Base-by-base conservation (phyloP, 1,284 basidiomycete species). In the Pseudozyma thailandica region DNA sequence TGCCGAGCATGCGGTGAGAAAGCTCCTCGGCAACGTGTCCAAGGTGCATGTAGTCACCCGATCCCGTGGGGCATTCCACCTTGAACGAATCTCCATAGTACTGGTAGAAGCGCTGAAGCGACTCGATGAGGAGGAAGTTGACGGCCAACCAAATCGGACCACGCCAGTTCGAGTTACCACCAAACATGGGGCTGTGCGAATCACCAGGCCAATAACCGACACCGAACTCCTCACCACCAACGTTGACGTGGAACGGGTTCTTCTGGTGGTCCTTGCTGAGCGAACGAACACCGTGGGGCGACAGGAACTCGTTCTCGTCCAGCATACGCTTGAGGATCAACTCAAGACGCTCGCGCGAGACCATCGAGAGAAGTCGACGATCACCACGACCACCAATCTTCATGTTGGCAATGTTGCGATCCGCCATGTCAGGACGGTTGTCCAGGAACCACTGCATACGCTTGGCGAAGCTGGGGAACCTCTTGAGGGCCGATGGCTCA, bases 131-230 rank as follows among this genome's bases (percentile, higher is more conserved):
- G 59, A 98, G 83, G 85, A 96, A 96, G 84, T 95, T 97, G 64
- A 93, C 92, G 4, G 94, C 93, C 47, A 97, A 88, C 95, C 94
- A 88, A 74, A 88, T 86, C n/a, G 87, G 87, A n/a, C 87, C 86
- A 82, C 94, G 88, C 94, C 94, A 96, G 83, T 98, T 97, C 33
- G 61, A 68, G 84, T 98, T 98, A 28, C 94, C 94, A 54, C 96
- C 95, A 83, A 98, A 98, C 95, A 98, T 98, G 58, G 93, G 94
- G 30, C 92, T 94, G 80, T 89, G 89, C 2, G 93, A 96, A 83
- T 98, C 95, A 16, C 94, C 96, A 0, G 95, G 94, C 96, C 95
- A 98, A 85, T 98, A 98, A 41, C 89, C 89, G 38, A 98, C 93
- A 78, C 93, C 91, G 82, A 96, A 93, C 47, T 90, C 88, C 74